These are phyloP conservation scores for Diddensiella caesifluorescens DNA, from an alignment of 805 yeast genomes.

Conservation along the genomic window DNA sequence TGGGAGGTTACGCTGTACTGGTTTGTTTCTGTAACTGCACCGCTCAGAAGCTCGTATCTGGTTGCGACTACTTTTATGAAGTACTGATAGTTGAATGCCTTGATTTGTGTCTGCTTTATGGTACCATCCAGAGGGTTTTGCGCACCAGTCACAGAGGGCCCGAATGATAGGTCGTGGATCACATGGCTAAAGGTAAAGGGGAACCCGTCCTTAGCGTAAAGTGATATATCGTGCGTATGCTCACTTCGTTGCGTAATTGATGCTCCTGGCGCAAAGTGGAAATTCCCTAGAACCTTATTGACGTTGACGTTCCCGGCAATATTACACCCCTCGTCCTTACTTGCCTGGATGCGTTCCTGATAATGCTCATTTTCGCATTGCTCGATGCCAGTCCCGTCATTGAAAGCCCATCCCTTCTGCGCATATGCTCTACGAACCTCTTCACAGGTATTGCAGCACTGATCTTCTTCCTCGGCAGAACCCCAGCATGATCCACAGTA, in stretches of 20 bases:
- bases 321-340: conserved; percentile 81
- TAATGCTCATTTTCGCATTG: conserved; percentile 92
- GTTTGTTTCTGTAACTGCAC: conserved; percentile 61
- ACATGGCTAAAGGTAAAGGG: conserved; percentile 71
- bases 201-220: conserved; percentile 50
- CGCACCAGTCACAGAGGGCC: conserved; percentile 42
- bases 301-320: conserved; percentile 72
- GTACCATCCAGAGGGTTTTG: conserved; percentile 62
- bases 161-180: conserved; percentile 80
- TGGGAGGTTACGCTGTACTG: conserved; percentile 88
- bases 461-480: conserved; percentile 56
- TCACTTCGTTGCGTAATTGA: conserved; percentile 47
- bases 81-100: conserved; percentile 65
- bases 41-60: conserved; percentile 64
- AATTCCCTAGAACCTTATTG: conserved; percentile 81
- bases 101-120: conserved; percentile 38
- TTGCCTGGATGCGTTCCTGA: conserved; percentile 52
- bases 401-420: conserved; percentile 77
- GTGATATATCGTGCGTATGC: conserved; percentile 82
- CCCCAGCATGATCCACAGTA: conserved; percentile 94
- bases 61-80: conserved; percentile 88
- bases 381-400: conserved; percentile 77
- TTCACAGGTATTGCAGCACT: conserved; percentile 82
- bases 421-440: conserved; percentile 78
- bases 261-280: conserved; percentile 96